Conservation (phyloP, 352 stramenopile species). For the Phytophthora sansomeana region DNA sequence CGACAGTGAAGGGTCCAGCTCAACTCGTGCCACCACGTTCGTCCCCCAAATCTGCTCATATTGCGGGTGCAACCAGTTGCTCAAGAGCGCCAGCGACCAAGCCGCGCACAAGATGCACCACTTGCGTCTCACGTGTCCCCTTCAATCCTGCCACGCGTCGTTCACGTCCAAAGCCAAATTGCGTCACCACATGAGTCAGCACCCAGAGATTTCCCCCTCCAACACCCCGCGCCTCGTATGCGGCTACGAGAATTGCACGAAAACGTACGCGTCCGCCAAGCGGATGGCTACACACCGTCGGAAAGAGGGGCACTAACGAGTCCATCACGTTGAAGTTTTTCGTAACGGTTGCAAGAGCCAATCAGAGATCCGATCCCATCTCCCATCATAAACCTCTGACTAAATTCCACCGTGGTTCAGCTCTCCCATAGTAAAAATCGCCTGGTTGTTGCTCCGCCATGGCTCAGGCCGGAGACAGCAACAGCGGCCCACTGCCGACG, state of each 20-base stretch:
- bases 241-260: constrained; percentile 36
- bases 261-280: constrained; percentile 54
- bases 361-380: neutral
- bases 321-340: constrained; percentile 8
- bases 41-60: constrained; percentile 40
- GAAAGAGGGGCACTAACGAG: constrained; percentile 16
- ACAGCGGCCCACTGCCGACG: constrained; percentile 24
- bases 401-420: neutral
- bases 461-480: constrained; percentile 20
- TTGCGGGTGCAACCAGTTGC: constrained; percentile 49
- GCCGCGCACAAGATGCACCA: constrained; percentile 38
- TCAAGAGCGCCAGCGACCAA: constrained; percentile 34
- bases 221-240: constrained; percentile 29
- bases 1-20: neutral
- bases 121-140: constrained; percentile 35
- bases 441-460: constrained; percentile 29
- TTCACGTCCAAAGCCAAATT: constrained; percentile 39
- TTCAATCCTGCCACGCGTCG: constrained; percentile 38
- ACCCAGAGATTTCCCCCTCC: neutral
- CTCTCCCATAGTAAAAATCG: constrained; percentile 23
- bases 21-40: constrained; percentile 19
- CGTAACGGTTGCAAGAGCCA: constrained; percentile 1
- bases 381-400: neutral
- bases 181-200: constrained; percentile 38
- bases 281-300: constrained; percentile 44